Conservation (phyloP, 139 green algal species). For the Pycnococcus provasolii region DNA sequence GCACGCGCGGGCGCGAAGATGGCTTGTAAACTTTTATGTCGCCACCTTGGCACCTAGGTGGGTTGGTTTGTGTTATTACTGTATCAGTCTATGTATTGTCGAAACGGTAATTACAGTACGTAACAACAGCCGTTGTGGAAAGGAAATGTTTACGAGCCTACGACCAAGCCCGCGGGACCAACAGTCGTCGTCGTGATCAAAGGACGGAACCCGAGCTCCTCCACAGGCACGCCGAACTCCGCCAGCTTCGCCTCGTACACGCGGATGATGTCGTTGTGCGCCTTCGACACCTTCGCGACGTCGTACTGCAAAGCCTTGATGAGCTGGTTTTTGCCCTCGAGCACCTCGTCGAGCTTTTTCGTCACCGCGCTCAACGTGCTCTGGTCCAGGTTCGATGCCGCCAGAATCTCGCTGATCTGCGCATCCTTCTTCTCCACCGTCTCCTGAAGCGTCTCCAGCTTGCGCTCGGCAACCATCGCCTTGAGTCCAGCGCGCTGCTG, state of each 20-base stretch:
- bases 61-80: too few species aligned
- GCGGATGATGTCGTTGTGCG: conserved; percentile 75
- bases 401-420: conserved; percentile 66
- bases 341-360: conserved; percentile 57
- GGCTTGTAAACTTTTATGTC: too few species aligned
- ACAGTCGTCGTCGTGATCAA: conserved; percentile 60
- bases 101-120: too few species aligned
- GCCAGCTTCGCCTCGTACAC: conserved; percentile 78
- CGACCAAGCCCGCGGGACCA: conserved; percentile 59
- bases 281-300: conserved; percentile 72
- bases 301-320: conserved; percentile 66
- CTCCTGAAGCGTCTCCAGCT: conserved; percentile 46
- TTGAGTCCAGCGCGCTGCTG: conserved; percentile 49
- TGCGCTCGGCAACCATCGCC: conserved; percentile 49
- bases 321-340: conserved; percentile 67
- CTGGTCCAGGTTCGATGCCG: conserved; percentile 65
- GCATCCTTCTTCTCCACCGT: conserved; percentile 44
- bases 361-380: conserved; percentile 46
- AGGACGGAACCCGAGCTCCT: conserved; percentile 71
- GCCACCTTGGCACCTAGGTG: too few species aligned
- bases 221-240: conserved; percentile 62
- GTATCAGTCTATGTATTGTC: too few species aligned
- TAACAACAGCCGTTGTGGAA: too few species aligned
- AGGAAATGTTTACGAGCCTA: conserved; percentile 37
- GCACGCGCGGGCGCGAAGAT: too few species aligned